phyloP scores from a whole-genome alignment of 495 filamentous ascomycete species.

The Arthonia radiata region DNA sequence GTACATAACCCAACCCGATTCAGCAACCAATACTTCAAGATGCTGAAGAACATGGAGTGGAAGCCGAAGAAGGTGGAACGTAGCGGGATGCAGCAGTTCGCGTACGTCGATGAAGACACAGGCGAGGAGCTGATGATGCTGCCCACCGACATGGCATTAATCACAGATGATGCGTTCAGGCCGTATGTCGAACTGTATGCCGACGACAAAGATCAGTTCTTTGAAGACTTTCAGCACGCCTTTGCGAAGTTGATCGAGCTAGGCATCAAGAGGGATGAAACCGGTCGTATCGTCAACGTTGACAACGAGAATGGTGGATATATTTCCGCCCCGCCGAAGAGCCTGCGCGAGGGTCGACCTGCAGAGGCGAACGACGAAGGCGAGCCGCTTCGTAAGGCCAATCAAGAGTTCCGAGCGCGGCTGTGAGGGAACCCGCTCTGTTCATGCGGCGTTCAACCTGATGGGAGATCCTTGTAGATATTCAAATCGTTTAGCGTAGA shows the following conservation, averaged over 20 bases:
- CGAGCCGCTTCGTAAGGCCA: no score
- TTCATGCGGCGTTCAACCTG: no score
- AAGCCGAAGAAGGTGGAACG: conserved; percentile 20
- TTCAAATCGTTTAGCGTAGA: no score
- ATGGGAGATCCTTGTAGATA: no score
- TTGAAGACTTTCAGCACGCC: conserved; percentile 30
- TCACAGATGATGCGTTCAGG: conserved; percentile 10
- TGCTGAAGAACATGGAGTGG: conserved; percentile 30
- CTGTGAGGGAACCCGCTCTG: no score
- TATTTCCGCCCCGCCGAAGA: conserved; percentile 33
- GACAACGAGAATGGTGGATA: conserved; percentile 30
- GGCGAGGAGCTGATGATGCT: conserved; percentile 31
- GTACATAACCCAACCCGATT: conserved; percentile 39
- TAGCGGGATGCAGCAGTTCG: conserved; percentile 31
- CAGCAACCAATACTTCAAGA: conserved; percentile 35
- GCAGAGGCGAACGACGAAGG: no score
- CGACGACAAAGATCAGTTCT: conserved; percentile 34
- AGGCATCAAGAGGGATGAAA: conserved; percentile 27
- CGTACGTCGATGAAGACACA: conserved; percentile 30
- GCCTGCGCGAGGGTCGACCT: no score
- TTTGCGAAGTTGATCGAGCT: conserved; percentile 39
- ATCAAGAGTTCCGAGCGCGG: no score
- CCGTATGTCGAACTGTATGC: conserved; percentile 35
- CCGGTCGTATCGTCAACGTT: conserved; percentile 23
- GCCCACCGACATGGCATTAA: conserved; percentile 20